Evolutionary conservation across 331 rosid species (phyloP).

Genomic region (Cydonia oblonga): DNA sequence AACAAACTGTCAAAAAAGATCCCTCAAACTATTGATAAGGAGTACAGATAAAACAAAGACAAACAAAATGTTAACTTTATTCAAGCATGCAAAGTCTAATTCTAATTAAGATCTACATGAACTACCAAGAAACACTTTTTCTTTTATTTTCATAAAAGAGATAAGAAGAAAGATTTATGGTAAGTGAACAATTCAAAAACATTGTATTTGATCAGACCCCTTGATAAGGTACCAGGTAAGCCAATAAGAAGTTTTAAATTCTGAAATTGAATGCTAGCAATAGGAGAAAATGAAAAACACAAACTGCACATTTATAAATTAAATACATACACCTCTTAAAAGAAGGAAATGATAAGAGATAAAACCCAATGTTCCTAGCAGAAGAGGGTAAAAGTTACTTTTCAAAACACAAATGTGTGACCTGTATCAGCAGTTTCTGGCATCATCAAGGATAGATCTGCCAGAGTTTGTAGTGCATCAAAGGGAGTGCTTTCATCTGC

Average conservation of each 20-base stretch:
- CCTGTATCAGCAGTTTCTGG: constrained; percentile 52
- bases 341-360: constrained; percentile 6
- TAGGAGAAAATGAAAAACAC: neutral
- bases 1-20: neutral
- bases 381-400: constrained; percentile 7
- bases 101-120: neutral
- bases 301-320: neutral
- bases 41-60: neutral
- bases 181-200: neutral
- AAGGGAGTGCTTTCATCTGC: constrained; percentile 71
- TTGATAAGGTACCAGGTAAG: neutral
- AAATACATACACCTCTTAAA: neutral
- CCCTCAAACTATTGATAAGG: neutral
- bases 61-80: neutral
- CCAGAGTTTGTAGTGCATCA: constrained; percentile 81
- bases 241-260: neutral
- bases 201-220: neutral
- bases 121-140: neutral
- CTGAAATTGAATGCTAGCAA: neutral
- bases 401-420: constrained; percentile 22
- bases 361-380: neutral
- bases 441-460: constrained; percentile 90
- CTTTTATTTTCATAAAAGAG: neutral
- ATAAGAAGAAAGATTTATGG: neutral
- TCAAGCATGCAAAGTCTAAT: neutral